Evolutionary conservation across 305 asterid species (phyloP).

Genomic region (Fraxinus ornus): DNA sequence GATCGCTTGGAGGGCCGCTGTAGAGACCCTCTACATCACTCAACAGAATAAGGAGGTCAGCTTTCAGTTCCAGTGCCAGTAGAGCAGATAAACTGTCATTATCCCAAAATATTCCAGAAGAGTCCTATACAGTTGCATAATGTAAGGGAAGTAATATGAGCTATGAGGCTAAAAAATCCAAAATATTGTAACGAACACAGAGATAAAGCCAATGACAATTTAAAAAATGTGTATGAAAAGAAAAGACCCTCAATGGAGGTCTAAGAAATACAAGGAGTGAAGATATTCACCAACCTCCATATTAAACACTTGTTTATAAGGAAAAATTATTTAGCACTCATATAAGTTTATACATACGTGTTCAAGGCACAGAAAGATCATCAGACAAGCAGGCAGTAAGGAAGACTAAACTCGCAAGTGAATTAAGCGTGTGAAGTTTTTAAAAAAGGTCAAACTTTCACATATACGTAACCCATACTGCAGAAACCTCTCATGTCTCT

Average conservation of each 20-base stretch:
- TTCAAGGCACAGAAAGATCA: not conserved
- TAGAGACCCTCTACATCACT: constrained; percentile 98
- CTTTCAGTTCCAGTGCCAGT: constrained; percentile 88
- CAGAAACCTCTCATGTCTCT: not conserved
- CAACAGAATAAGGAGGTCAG: constrained; percentile 91
- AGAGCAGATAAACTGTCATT: constrained; percentile 96
- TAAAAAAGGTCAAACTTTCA: not conserved
- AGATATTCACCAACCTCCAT: not conserved
- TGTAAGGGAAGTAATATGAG: constrained; percentile 19
- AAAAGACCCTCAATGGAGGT: not conserved
- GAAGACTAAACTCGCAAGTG: constrained; percentile 12
- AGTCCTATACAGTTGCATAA: constrained; percentile 51
- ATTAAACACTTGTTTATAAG: not conserved
- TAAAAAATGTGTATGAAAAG: not conserved
- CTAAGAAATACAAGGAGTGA: not conserved
- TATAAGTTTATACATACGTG: not conserved
- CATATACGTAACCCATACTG: constrained; percentile 12
- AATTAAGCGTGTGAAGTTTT: constrained; percentile 1
- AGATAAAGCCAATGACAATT: constrained; percentile 10
- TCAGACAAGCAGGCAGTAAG: not conserved
- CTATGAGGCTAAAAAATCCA: not conserved
- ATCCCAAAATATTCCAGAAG: constrained; percentile 99
- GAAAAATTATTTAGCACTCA: constrained; percentile 10
- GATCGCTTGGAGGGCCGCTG: constrained; percentile 95
- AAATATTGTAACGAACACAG: not conserved